Base-by-base conservation (phyloP, 257 asterid species). In the Nicotiana obtusifolia region DNA sequence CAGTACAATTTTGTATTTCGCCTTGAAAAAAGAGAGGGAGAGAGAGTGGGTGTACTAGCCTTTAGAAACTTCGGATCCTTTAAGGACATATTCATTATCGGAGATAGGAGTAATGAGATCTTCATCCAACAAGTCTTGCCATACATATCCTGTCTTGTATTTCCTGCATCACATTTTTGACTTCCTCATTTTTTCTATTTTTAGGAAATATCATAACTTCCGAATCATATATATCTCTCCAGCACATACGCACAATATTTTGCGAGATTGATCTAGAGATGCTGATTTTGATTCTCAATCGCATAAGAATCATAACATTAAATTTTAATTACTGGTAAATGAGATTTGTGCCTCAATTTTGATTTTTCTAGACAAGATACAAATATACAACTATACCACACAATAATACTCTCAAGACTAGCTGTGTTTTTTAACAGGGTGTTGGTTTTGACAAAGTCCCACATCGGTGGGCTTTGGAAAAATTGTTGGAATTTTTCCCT, bases 91-190 rank as follows among this genome's bases (percentile, higher is more conserved):
- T 86, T 95, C 99, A 84, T 91, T 92, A 90, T 95, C 97, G 6
- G 97, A 91, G 65, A 93, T 85, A 4, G 99, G 98, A 75, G 95
- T 95, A 35, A 95, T 91, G 19, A 95, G 95, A 91, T 95, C 99
- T 85, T 95, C 98, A 86, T 95, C 99, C 24, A 90, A 49, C 85
- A 93, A 89, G 83, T 95, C 99, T 87, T 95, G 98, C 99, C 99
- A 95, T 10, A 95, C 97, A 79, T 89, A 91, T 3, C 97, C 97
- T 17, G 88, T 87, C 87, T 90, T 95, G 83, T 94, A 95, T 77
- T 83, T 93, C 88, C 99, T 95, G 87, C 79, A 69, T 30, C 19
- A 44, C 78, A 17, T 1, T 64, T 8, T 80, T 64, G 15, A 81
- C 44, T 64, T 7, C 14, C 30, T 28, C 41, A 37, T 78, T 7